Percentiles rank a stretch among this genome's conserved stretches.
Evolutionary conservation across 352 stramenopile species (phyloP).

Genomic region (Phytophthora nicotianae): DNA sequence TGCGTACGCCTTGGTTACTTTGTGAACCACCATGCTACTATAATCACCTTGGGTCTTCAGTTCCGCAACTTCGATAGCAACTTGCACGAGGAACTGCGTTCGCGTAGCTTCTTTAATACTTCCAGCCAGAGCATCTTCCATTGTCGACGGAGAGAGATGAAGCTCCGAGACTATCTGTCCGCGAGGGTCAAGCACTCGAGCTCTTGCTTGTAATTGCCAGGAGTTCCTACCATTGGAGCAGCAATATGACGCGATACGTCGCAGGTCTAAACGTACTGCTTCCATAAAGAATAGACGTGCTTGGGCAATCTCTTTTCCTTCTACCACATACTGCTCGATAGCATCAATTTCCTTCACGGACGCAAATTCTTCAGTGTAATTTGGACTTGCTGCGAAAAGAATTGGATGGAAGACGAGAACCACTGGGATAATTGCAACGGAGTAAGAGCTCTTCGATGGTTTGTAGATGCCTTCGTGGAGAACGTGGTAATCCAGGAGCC

Average conservation of each 20-base stretch:
- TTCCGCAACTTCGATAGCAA: constrained; percentile 21
- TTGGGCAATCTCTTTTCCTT: constrained; percentile 39
- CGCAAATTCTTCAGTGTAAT: not conserved
- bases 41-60: not conserved
- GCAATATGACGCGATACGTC: constrained; percentile 18
- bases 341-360: constrained; percentile 27
- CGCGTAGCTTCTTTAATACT: constrained; percentile 15
- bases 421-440: constrained; percentile 26
- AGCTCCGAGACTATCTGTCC: constrained; percentile 9
- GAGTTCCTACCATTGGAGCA: constrained; percentile 2
- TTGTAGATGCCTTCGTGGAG: constrained; percentile 31
- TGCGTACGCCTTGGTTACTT: constrained; percentile 44
- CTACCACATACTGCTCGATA: constrained; percentile 49
- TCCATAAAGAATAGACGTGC: constrained; percentile 49
- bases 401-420: constrained; percentile 38
- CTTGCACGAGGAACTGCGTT: constrained; percentile 7
- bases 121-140: constrained; percentile 10
- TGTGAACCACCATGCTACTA: constrained; percentile 3
- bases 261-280: constrained; percentile 39
- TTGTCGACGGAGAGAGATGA: constrained; percentile 12
- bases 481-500: constrained; percentile 28
- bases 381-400: not conserved
- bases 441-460: constrained; percentile 53
- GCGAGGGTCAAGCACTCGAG: constrained; percentile 5
- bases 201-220: constrained; percentile 14